phyloP scores from a whole-genome alignment of 768 basidiomycete genomes.

The Mrakia hoshinonis region DNA sequence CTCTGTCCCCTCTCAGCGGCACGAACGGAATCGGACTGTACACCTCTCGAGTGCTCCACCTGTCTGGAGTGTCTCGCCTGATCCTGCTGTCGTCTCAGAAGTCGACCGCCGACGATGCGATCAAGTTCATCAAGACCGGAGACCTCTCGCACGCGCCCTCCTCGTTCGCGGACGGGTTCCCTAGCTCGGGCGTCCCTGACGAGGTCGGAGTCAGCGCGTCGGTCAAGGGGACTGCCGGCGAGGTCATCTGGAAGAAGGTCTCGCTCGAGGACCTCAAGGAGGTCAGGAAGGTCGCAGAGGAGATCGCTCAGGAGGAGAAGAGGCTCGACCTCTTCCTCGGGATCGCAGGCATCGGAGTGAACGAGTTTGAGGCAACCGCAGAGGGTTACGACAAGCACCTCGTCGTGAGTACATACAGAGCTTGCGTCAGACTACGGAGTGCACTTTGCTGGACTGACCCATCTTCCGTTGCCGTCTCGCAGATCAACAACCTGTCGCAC shows the following conservation, averaged over 20 bases:
- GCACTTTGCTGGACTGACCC: no score
- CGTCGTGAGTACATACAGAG: not conserved
- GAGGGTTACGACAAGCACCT: constrained; percentile 18
- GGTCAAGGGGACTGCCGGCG: not conserved
- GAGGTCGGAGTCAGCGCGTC: not conserved
- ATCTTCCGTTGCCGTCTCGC: not conserved
- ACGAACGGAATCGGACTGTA: constrained; percentile 15
- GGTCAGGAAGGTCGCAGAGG: constrained; percentile 1
- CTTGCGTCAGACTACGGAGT: no score
- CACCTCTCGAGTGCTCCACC: constrained; percentile 4
- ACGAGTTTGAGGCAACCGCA: not conserved
- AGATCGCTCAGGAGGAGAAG: constrained; percentile 10
- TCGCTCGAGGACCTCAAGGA: constrained; percentile 11
- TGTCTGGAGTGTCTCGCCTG: not conserved
- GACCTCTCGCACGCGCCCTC: not conserved
- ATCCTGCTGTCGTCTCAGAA: constrained; percentile 7
- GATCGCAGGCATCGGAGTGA: constrained; percentile 14
- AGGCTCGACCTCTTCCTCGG: constrained; percentile 1
- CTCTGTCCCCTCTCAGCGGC: not conserved
- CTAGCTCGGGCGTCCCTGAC: not conserved
- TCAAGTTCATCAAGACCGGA: constrained; percentile 5
- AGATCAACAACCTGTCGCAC: constrained; percentile 44
- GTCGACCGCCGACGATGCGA: not conserved
- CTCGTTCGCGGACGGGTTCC: not conserved
- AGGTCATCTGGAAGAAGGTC: constrained; percentile 1